Evolutionary conservation across 495 filamentous ascomycete genomes (phyloP), one percentile per base, ranked within the genome.

Genomic region (Beverwykella pulmonaria): DNA sequence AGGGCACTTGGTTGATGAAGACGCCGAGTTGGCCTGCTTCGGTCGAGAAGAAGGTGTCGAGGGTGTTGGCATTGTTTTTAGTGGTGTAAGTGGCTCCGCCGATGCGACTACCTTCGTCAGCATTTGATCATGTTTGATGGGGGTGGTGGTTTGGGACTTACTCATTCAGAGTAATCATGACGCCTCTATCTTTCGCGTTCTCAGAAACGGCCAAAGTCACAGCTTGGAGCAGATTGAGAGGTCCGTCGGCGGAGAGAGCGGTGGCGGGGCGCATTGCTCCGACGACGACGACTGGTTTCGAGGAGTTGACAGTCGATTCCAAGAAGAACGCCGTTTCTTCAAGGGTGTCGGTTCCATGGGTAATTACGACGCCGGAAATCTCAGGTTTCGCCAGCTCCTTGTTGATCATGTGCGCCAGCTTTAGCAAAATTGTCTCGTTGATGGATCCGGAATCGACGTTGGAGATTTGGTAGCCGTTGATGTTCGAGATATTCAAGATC

Each of bases 251-350:
- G 57, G 78, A 80, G 68, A 82, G 79, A 46, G 80, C 81, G 2
- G 80, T 82, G 1, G 81, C 75, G 20, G 80, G 80, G 0, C 80
- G 74, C 81, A 83, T 83, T 48, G 80, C 76, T 26, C 80, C 81
- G 32, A 82, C 81, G 60, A 79, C 66, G 15, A 83, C 76, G 10
- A 83, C 75, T 34, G 80, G 80, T 67, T 83, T 83, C 20, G 69
- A 71, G 48, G 79, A 79, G 65, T 78, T 79, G 49, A 82, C 72
- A 1, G 79, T 81, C 1, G 78, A 71, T 65, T 81, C 78, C 17
- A 82, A 65, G 75, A 82, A 83, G 76, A 82, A 83, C 46, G 80
- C 77, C 0, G 80, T 77, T 70, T 83, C 81, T 59, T 83, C 80
- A 23, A 82, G 73, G 0, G 80, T 81, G 67, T 83, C 81, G 26